A percentile compares a stretch with the other conserved stretches of the same genome.
Evolutionary conservation across 495 filamentous ascomycete genomes (phyloP).

Genomic region (Talaromyces ruber): DNA sequence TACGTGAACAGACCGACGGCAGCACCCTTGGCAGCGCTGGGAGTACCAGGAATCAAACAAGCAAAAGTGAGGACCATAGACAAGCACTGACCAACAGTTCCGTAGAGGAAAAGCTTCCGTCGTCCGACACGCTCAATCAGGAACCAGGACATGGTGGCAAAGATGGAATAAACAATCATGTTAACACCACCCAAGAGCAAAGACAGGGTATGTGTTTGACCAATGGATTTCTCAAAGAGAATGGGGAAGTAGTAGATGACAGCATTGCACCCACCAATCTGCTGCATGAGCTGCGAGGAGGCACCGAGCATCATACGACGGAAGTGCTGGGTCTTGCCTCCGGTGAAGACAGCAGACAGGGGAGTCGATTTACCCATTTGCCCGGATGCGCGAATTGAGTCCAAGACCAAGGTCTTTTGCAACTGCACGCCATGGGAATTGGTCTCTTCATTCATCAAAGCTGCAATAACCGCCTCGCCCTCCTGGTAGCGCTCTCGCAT

Average conservation of each 20-base stretch:
- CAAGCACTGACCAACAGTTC: constrained; percentile 59
- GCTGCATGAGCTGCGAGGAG: constrained; percentile 73
- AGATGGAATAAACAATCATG: constrained; percentile 67
- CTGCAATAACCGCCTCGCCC: constrained; percentile 58
- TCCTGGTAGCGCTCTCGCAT: constrained; percentile 59
- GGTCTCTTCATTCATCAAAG: constrained; percentile 9
- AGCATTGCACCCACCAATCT: constrained; percentile 68
- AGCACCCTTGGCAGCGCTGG: constrained; percentile 53
- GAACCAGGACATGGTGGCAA: constrained; percentile 76
- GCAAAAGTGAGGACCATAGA: constrained; percentile 72
- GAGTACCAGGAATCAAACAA: constrained; percentile 53
- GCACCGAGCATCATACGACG: constrained; percentile 42
- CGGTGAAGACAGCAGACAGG: constrained; percentile 32
- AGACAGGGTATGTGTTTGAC: constrained; percentile 52
- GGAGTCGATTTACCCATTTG: constrained; percentile 21
- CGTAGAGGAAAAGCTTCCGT: constrained; percentile 64
- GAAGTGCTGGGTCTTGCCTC: constrained; percentile 36
- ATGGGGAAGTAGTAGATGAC: constrained; percentile 85
- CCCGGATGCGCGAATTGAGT: constrained; percentile 55
- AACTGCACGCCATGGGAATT: constrained; percentile 11
- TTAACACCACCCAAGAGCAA: constrained; percentile 72
- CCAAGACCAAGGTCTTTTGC: constrained; percentile 50
- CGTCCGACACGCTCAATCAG: constrained; percentile 71
- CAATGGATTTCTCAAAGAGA: constrained; percentile 60
- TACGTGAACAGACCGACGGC: constrained; percentile 74